Evolutionary conservation across 2,329 filamentous ascomycete genomes (phyloP).

Genomic region (Thermochaetoides dissita): DNA sequence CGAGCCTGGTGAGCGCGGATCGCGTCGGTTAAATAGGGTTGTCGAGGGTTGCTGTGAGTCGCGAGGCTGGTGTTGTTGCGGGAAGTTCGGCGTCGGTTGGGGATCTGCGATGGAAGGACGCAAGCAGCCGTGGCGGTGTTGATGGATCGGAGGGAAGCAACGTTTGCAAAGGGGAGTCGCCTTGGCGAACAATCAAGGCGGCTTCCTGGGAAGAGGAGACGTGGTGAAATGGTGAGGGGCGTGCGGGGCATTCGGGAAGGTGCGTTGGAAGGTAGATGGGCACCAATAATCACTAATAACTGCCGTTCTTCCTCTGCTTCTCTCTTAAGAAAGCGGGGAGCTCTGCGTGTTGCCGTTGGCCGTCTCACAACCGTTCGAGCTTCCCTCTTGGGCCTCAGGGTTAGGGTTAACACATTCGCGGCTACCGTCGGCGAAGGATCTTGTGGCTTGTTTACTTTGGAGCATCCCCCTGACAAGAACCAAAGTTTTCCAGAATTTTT

Average conservation of each 20-base stretch:
- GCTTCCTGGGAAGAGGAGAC: slow-evolving; percentile 7
- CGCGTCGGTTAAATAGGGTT: slow-evolving; percentile 37
- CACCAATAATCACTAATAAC: too few relatives aligned
- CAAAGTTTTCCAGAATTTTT: too few relatives aligned
- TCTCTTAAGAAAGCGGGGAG: too few relatives aligned
- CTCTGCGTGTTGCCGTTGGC: too few relatives aligned
- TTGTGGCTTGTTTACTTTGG: too few relatives aligned
- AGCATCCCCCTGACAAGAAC: too few relatives aligned
- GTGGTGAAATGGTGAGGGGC: slow-evolving; percentile 19
- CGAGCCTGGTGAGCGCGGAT: slow-evolving; percentile 45
- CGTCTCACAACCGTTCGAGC: too few relatives aligned
- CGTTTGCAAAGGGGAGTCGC: not conserved
- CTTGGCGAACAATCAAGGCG: slow-evolving; percentile 4
- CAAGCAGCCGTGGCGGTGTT: slow-evolving; percentile 2
- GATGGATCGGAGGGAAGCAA: slow-evolving; percentile 4
- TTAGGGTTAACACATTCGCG: too few relatives aligned
- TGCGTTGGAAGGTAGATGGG: not conserved
- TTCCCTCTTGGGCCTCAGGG: too few relatives aligned
- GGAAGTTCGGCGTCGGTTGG: slow-evolving; percentile 1
- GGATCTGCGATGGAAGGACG: not conserved
- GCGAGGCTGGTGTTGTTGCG: slow-evolving; percentile 14
- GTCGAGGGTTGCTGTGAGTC: not conserved
- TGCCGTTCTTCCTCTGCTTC: too few relatives aligned
- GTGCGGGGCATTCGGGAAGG: slow-evolving; percentile 31
- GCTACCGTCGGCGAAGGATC: too few relatives aligned